A percentile compares a stretch with the other conserved stretches of the same genome.
Evolutionary conservation across 2,329 filamentous ascomycete genomes (phyloP).

Genomic region (Colletotrichum somersetense): DNA sequence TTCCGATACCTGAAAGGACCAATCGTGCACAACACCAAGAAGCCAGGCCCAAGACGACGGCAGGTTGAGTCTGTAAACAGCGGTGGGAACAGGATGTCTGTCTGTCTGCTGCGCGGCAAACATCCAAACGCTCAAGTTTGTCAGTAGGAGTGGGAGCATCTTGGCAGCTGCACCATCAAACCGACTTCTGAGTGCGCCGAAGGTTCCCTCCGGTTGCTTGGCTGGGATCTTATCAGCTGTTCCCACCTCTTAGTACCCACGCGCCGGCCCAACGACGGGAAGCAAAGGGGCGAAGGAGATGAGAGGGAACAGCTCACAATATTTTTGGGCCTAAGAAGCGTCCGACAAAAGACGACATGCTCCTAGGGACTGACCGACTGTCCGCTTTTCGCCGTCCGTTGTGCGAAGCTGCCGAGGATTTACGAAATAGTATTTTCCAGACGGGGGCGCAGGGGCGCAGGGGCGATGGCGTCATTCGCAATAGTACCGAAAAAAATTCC

Average conservation of each 20-base stretch:
- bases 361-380: background rate
- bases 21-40: background rate
- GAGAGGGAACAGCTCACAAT: background rate
- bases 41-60: background rate
- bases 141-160: background rate
- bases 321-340: background rate
- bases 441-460: background rate
- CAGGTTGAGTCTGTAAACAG: background rate
- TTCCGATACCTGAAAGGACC: background rate
- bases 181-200: conserved; percentile 12
- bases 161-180: conserved; percentile 10
- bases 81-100: background rate
- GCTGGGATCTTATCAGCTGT: conserved; percentile 28
- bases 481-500: background rate
- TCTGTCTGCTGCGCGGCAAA: conserved; percentile 4
- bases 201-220: conserved; percentile 3
- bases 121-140: conserved; percentile 8
- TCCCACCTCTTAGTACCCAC: conserved; percentile 18
- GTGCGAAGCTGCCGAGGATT: conserved; percentile 2
- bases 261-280: background rate
- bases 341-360: background rate
- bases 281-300: background rate
- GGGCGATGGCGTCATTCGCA: conserved; percentile 16
- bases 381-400: background rate
- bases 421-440: background rate